Evolutionary conservation across 805 yeast genomes (phyloP).

Genomic region (Candida endomychidarum): DNA sequence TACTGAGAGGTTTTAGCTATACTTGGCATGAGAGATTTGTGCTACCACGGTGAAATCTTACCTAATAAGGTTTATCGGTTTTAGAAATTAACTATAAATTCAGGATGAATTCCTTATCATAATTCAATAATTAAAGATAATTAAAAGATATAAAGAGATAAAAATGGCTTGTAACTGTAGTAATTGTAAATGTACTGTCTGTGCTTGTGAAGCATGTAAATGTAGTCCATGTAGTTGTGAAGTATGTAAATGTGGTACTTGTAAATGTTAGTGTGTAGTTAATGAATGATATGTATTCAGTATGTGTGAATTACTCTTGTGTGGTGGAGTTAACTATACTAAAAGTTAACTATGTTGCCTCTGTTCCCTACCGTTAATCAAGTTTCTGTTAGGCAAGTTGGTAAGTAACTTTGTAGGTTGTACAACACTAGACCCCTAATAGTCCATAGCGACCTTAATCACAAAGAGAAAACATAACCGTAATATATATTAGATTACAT

Average conservation of each 20-base stretch:
- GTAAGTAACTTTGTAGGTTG: no score
- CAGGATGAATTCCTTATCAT: neutral
- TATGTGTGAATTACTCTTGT: neutral
- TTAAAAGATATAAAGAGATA: neutral
- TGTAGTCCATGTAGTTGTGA: neutral
- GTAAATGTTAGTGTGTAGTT: conserved; percentile 4
- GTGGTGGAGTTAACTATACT: no score
- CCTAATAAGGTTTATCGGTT: no score
- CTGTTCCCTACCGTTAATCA: no score
- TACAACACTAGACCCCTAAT: no score
- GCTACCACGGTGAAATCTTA: neutral
- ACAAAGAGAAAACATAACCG: conserved; percentile 10
- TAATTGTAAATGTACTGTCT: conserved; percentile 3
- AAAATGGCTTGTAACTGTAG: conserved; percentile 6
- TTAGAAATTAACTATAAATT: neutral
- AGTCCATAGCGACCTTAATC: no score
- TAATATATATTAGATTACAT: conserved; percentile 21
- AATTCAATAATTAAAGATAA: no score
- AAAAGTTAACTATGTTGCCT: no score
- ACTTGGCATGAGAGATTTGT: neutral
- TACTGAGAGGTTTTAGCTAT: conserved; percentile 2
- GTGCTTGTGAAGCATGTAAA: conserved; percentile 5
- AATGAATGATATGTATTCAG: no score
- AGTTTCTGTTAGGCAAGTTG: no score
- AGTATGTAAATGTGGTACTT: neutral